Conservation (phyloP, 2,329 filamentous ascomycete genomes). For the Penicillium sclerotigenum region DNA sequence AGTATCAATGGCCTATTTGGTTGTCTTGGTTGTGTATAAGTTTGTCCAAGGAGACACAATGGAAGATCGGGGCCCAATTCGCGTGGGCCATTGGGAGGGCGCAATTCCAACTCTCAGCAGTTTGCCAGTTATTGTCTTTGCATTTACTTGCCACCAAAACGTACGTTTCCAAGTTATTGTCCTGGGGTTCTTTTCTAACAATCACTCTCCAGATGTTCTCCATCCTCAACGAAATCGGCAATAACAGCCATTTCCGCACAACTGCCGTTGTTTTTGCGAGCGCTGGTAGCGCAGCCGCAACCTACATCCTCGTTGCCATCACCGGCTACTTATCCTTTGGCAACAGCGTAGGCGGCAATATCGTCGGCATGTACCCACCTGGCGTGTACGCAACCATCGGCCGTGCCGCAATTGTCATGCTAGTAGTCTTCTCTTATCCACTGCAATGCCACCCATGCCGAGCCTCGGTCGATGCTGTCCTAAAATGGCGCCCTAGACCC, state of each 20-base stretch:
- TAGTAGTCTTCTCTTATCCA: conserved; percentile 95
- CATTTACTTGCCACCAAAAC: conserved; percentile 99
- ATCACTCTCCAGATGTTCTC: conserved; percentile 77
- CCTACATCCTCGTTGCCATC: conserved; percentile 89
- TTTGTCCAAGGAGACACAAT: conserved; percentile 75
- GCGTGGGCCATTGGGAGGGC: conserved; percentile 74
- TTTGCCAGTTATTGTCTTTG: conserved; percentile 93
- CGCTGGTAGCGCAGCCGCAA: conserved; percentile 79
- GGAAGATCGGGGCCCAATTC: conserved; percentile 69
- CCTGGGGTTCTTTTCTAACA: conserved; percentile 13
- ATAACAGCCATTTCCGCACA: conserved; percentile 75
- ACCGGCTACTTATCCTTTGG: conserved; percentile 96
- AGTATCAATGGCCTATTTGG: conserved; percentile 89
- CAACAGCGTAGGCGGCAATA: conserved; percentile 84
- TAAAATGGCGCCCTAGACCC: conserved; percentile 74
- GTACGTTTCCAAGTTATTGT: conserved; percentile 49
- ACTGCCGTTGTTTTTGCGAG: conserved; percentile 76
- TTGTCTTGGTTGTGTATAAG: conserved; percentile 89
- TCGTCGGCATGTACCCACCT: conserved; percentile 82
- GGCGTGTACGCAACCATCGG: conserved; percentile 85
- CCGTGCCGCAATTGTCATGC: conserved; percentile 88
- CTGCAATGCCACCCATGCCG: conserved; percentile 94
- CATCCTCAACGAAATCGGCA: conserved; percentile 88
- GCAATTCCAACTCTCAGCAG: conserved; percentile 75
- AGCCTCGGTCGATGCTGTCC: conserved; percentile 89